Conservation (phyloP, 2,329 filamentous ascomycete species). For the Claviceps paspali region DNA sequence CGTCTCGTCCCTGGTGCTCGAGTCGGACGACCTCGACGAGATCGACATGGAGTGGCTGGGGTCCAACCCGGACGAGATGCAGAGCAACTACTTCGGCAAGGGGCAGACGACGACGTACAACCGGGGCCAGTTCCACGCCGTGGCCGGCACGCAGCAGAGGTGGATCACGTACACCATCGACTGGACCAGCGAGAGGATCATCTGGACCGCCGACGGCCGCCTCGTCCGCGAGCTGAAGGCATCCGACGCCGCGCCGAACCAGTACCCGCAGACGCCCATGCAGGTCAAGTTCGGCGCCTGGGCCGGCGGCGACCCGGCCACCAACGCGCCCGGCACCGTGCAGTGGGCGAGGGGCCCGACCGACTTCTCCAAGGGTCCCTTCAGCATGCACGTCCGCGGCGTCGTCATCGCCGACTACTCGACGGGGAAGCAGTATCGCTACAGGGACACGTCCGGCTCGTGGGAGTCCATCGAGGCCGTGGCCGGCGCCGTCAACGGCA, state of each 20-base stretch:
- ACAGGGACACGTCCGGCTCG: constrained; percentile 60
- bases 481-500: constrained; percentile 63
- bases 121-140: constrained; percentile 64
- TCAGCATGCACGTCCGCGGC: constrained; percentile 67
- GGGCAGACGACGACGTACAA: constrained; percentile 75
- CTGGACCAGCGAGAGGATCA: constrained; percentile 73
- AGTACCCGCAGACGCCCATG: constrained; percentile 95
- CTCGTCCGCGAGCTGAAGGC: constrained; percentile 63
- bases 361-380: constrained; percentile 72
- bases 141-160: constrained; percentile 50
- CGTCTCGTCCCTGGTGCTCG: constrained; percentile 79
- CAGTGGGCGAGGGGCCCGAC: constrained; percentile 78
- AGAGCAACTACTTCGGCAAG: constrained; percentile 96
- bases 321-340: constrained; percentile 67
- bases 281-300: constrained; percentile 83
- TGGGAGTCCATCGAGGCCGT: constrained; percentile 72
- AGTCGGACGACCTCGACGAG: constrained; percentile 86
- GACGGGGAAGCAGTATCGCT: constrained; percentile 71
- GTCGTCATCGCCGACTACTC: constrained; percentile 80
- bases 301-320: constrained; percentile 70
- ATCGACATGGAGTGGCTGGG: constrained; percentile 97
- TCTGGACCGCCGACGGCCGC: constrained; percentile 71
- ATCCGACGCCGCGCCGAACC: constrained; percentile 49
- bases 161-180: constrained; percentile 85
- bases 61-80: constrained; percentile 59